A percentile compares a stretch with the other conserved stretches of the same genome.
phyloP scores from a whole-genome alignment of 2,329 filamentous ascomycete species.

The Ramichloridium luteum region DNA sequence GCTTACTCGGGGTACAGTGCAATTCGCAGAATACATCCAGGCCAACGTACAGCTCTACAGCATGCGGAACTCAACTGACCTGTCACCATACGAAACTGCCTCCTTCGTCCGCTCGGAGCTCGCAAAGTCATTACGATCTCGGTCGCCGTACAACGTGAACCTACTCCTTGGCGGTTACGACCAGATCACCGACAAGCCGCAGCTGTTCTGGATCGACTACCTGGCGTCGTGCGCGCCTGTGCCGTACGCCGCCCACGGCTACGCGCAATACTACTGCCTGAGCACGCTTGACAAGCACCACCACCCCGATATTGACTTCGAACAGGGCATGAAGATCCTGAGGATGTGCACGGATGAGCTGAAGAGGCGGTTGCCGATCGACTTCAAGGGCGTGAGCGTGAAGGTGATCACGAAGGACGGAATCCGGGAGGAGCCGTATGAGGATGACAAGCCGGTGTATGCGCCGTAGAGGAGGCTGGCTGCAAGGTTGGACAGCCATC shows the following conservation, averaged over 20 bases:
- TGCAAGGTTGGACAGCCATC: constrained; percentile 2
- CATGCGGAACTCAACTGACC: constrained; percentile 91
- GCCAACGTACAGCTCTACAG: constrained; percentile 96
- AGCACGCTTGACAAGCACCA: constrained; percentile 98
- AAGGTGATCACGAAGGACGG: constrained; percentile 95
- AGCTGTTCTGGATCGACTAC: constrained; percentile 19
- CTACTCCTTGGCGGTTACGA: constrained; percentile 89
- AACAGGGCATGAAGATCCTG: constrained; percentile 82
- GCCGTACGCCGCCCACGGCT: constrained; percentile 93
- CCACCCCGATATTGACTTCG: constrained; percentile 81
- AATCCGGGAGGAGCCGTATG: constrained; percentile 70
- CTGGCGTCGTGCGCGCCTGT: constrained; percentile 40
- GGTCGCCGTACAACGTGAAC: constrained; percentile 95
- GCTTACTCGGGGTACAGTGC: constrained; percentile 45
- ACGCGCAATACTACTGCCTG: constrained; percentile 98
- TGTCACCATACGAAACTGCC: constrained; percentile 78
- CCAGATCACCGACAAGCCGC: constrained; percentile 56
- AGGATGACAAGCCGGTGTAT: constrained; percentile 42
- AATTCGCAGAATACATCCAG: constrained; percentile 99
- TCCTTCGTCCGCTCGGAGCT: constrained; percentile 92
- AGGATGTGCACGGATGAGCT: constrained; percentile 94
- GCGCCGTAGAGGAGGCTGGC: constrained; percentile 15
- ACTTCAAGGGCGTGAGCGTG: constrained; percentile 86
- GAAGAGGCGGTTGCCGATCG: constrained; percentile 90
- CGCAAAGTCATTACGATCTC: constrained; percentile 76